Evolutionary conservation across 805 yeast genomes (phyloP).

Genomic region (Kazachstania bromeliacearum): DNA sequence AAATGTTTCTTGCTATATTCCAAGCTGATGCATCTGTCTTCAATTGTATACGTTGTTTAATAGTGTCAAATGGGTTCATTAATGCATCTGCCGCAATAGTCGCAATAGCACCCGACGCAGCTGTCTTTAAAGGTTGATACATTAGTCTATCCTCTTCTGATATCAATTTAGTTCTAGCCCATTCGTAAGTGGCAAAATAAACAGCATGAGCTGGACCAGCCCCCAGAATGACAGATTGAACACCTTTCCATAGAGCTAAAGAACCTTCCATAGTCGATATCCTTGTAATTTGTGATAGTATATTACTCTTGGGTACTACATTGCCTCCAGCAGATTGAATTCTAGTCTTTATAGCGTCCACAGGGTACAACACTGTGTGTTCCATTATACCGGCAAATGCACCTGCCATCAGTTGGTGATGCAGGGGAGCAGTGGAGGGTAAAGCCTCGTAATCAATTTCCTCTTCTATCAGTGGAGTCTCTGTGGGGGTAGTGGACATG

Average conservation of each 20-base stretch:
- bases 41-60: slow-evolving; percentile 90
- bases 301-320: slow-evolving; percentile 12
- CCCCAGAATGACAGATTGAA: slow-evolving; percentile 82
- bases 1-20: slow-evolving; percentile 34
- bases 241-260: slow-evolving; percentile 84
- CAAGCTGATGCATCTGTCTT: slow-evolving; percentile 21
- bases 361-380: slow-evolving; percentile 93
- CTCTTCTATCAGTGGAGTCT: slow-evolving; percentile 14
- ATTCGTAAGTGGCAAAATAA: slow-evolving; percentile 89
- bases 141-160: slow-evolving; percentile 28
- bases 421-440: slow-evolving; percentile 75
- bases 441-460: slow-evolving; percentile 86
- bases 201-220: slow-evolving; percentile 99
- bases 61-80: slow-evolving; percentile 95
- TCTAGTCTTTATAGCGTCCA: slow-evolving; percentile 92
- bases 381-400: slow-evolving; percentile 99
- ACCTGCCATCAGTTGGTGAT: slow-evolving; percentile 82
- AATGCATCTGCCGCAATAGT: slow-evolving; percentile 90
- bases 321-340: slow-evolving; percentile 47
- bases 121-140: slow-evolving; percentile 72
- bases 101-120: slow-evolving; percentile 83
- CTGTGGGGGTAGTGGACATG: not conserved
- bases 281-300: slow-evolving; percentile 58
- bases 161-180: slow-evolving; percentile 37
- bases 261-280: slow-evolving; percentile 88